A percentile compares a stretch with the other conserved stretches of the same genome.
These are phyloP conservation scores for Mycena pura DNA, from an alignment of 768 basidiomycete genomes.

Conservation along the genomic window DNA sequence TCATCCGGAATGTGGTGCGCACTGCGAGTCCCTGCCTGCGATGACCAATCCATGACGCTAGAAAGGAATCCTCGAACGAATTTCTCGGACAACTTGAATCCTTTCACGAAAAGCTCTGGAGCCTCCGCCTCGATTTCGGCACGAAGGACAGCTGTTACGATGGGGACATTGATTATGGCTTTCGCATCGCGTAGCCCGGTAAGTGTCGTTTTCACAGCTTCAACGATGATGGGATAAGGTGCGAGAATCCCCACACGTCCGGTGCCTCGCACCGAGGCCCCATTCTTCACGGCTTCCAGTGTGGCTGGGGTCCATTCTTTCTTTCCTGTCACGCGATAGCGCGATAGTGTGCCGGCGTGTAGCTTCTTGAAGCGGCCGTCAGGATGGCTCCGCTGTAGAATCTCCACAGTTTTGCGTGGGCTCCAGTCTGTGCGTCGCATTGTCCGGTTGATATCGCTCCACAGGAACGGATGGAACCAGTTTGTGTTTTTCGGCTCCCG, in stretches of 20 bases:
- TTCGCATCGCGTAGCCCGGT: constrained; percentile 4
- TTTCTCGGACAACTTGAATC: constrained; percentile 14
- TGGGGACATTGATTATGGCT: constrained; percentile 10
- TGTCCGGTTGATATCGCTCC: background rate
- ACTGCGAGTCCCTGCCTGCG: background rate
- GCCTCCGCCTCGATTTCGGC: background rate
- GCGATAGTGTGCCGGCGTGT: background rate
- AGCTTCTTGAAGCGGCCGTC: background rate
- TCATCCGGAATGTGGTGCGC: constrained; percentile 20
- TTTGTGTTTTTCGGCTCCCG: background rate
- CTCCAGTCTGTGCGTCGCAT: background rate
- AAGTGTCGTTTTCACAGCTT: constrained; percentile 11
- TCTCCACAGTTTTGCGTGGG: background rate
- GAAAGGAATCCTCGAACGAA: constrained; percentile 9
- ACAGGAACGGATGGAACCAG: background rate
- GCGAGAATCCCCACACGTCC: constrained; percentile 9
- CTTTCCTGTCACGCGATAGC: constrained; percentile 2
- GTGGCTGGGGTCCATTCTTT: background rate
- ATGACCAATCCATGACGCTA: constrained; percentile 16
- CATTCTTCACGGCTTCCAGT: background rate
- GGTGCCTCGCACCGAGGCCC: background rate
- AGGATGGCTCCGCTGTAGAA: background rate
- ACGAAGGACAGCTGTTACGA: constrained; percentile 8
- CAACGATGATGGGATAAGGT: constrained; percentile 9
- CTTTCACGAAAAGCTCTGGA: background rate